Evolutionary conservation across 495 filamentous ascomycete genomes (phyloP), one percentile per base, ranked within the genome.

Genomic region (Parachaetomium inaequale): DNA sequence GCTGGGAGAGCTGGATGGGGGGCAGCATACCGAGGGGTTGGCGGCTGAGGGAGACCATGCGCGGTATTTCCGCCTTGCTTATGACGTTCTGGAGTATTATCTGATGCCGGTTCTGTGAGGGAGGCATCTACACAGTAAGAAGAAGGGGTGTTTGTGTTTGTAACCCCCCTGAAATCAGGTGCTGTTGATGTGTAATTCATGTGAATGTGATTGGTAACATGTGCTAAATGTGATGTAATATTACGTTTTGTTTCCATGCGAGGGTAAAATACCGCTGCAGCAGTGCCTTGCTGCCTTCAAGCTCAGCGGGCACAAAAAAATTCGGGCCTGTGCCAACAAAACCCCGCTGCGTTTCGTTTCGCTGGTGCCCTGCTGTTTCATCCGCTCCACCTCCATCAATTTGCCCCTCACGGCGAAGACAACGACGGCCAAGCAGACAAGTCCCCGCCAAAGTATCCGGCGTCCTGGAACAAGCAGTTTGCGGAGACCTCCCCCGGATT

Each of bases 21-120:
- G 73, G 3, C 26, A 36, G 10, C 57, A 66, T 43, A 69, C 63
- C 10, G 63, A 31, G 15, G 57, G 40, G n/a, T 61, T 69, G 34
- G 26, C 23, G 6, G 46, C 7, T 0, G 55, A 61, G 19, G 64
- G 29, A 1, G 49, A 60, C 7, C 21, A 64, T 50, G 55, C 55
- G 26, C 12, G 60, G 26, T 77, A 72, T 52, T 71, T 77, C 54
- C 63, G 68, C 49, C 59, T 78, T 51, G 77, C 72, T 17, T 84
- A 84, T 56, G 63, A 68, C 4, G 72, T 81, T 29, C 64, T 84
- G 29, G 74, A 75, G 50, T 79, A 79, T 60, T 77, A 76, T 62
- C 68, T 84, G 26, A 63, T 73, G 7, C 78, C 78, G 31, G 75
- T 73, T 10, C 28, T 81, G 21, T 81, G 47, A 62, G n/a, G 21